Base-by-base conservation (phyloP, 345 rosid species). In the Kandelia obovata region DNA sequence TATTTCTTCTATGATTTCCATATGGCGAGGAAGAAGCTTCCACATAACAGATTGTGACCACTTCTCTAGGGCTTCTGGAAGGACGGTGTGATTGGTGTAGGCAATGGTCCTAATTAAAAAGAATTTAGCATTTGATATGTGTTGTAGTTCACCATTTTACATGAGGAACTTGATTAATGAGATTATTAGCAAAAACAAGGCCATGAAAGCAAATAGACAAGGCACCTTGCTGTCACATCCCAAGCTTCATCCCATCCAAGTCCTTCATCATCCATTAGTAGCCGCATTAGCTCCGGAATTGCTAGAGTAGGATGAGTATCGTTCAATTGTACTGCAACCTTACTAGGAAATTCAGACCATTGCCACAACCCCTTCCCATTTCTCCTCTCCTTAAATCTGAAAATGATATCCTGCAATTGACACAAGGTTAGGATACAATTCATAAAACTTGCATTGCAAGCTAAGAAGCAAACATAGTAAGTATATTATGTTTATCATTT, bases 241-340 rank as follows among this genome's bases (percentile, higher is more conserved):
- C 97, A 94, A 62, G 98, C 96, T 71, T 91, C 98, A 62, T 94
- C 98, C 98, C 98, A 94, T 51, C 98, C 96, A 67, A 94, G 87
- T 74, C 95, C 90, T 83, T 91, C 91, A 2, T 79, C 87, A 77
- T 94, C 98, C 93, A 94, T 85, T 51, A 94, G 74, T 69, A 91
- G 78, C 65, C 93, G 87, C 97, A 94, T 89, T 77, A 94, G 84
- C 86, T 94, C 98, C 30, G 98, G 98, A 76, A 94, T 89, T 64
- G 98, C 91, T 74, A 94, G 97, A 43, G 97, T 94, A 30, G 97
- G 98, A 81, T 94, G 98, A 70, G 98, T 94, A 78, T 94, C 98
- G 83, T 94, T 94, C 80, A 94, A 77, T 77, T 94, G 98, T 60
- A 94, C 84, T 47, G 98, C 96, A 71, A 89, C 97, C 81, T 89